phyloP scores from a whole-genome alignment of 2,329 filamentous ascomycete genomes.

The Aspergillus fumigatus region DNA sequence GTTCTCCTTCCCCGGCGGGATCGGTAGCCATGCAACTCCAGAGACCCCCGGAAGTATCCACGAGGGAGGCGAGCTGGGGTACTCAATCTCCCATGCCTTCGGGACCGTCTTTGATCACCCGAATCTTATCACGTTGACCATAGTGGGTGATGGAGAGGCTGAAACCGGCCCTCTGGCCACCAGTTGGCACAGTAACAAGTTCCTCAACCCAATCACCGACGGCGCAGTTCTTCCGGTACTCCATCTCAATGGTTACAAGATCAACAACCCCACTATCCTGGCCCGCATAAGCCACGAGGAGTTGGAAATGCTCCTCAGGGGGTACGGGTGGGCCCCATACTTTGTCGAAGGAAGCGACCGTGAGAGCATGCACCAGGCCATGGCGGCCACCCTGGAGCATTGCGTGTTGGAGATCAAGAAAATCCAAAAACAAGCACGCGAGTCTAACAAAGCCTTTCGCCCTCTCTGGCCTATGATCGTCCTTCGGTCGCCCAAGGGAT shows the following conservation, averaged over 20 bases:
- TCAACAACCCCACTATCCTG: conserved; percentile 72
- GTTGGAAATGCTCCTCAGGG: conserved; percentile 63
- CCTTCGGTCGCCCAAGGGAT: conserved; percentile 72
- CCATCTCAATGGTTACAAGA: conserved; percentile 80
- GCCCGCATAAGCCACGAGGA: conserved; percentile 71
- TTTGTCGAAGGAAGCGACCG: conserved; percentile 74
- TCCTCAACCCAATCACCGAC: conserved; percentile 72
- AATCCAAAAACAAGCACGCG: conserved; percentile 67
- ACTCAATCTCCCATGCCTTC: conserved; percentile 74
- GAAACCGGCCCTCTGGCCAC: conserved; percentile 76
- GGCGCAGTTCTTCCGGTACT: conserved; percentile 73
- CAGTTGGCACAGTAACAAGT: conserved; percentile 78
- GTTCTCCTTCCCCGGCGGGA: conserved; percentile 76
- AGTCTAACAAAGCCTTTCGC: conserved; percentile 64
- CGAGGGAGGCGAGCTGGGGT: conserved; percentile 78
- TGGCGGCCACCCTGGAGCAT: conserved; percentile 70
- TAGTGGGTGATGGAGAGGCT: conserved; percentile 77
- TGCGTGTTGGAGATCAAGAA: conserved; percentile 65
- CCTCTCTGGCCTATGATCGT: conserved; percentile 76
- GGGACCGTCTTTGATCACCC: conserved; percentile 73
- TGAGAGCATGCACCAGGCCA: conserved; percentile 74
- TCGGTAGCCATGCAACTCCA: conserved; percentile 72
- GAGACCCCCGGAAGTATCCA: conserved; percentile 74
- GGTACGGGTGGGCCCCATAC: conserved; percentile 75
- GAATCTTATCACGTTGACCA: conserved; percentile 67